Percentiles rank a stretch among this genome's conserved stretches.
phyloP scores from a whole-genome alignment of 169 alveolate genomes.

The Cryptosporidium sp. region DNA sequence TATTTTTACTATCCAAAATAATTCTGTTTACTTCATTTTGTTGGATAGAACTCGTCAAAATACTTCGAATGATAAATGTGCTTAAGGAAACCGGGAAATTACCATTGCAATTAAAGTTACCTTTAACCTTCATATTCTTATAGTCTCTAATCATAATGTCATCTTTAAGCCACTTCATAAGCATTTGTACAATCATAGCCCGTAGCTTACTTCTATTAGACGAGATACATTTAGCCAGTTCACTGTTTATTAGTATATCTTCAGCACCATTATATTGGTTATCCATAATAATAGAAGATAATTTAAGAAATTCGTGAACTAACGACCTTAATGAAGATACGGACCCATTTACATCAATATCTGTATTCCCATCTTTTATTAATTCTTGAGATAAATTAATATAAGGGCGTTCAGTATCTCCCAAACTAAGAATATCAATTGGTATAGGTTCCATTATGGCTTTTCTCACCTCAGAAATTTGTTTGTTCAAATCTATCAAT shows the following conservation, averaged over 20 bases:
- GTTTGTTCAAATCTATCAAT: constrained; percentile 24
- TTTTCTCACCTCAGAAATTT: constrained; percentile 17
- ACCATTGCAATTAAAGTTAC: background rate
- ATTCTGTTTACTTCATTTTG: constrained; percentile 3
- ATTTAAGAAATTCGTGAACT: background rate
- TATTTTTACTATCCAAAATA: constrained; percentile 5
- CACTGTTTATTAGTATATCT: background rate
- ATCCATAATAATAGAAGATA: constrained; percentile 52
- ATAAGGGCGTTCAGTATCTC: background rate
- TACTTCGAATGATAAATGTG: constrained; percentile 37
- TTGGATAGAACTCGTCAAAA: constrained; percentile 47
- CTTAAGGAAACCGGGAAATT: constrained; percentile 56
- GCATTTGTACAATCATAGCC: background rate
- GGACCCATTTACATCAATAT: background rate
- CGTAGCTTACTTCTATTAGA: constrained; percentile 47
- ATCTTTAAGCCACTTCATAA: constrained; percentile 66
- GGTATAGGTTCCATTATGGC: constrained; percentile 38
- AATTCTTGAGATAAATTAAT: background rate
- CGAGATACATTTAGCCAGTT: background rate
- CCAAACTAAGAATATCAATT: background rate
- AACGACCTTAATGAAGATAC: background rate
- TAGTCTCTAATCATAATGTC: constrained; percentile 41
- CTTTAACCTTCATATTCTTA: constrained; percentile 29
- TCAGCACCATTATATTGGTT: background rate
- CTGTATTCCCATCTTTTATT: background rate